These are phyloP conservation scores for Torrubiella hemipterigena DNA, from an alignment of 2,329 filamentous ascomycete genomes.

Conservation along the genomic window DNA sequence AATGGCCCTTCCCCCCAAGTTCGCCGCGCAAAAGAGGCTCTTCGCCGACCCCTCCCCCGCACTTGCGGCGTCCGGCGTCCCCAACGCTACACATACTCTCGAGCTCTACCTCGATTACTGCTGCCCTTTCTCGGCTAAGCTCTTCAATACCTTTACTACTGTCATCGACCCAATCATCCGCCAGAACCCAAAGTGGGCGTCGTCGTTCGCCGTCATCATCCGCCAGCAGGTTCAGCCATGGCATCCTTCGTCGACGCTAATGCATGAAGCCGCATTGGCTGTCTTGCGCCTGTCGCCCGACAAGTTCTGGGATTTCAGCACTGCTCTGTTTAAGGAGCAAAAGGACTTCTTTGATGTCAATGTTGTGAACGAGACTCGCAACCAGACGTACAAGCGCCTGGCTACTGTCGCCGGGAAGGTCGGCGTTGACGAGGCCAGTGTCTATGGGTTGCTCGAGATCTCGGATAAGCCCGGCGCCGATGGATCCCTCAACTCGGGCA, in stretches of 20 bases:
- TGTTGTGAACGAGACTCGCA: slow-evolving; percentile 73
- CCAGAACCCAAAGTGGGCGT: slow-evolving; percentile 40
- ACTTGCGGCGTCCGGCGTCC: slow-evolving; percentile 21
- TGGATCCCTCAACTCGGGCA: slow-evolving; percentile 65
- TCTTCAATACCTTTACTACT: slow-evolving; percentile 67
- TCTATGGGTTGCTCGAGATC: slow-evolving; percentile 60
- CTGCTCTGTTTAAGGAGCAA: slow-evolving; percentile 53
- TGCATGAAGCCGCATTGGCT: slow-evolving; percentile 74
- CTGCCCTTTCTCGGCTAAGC: slow-evolving; percentile 57
- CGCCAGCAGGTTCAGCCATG: slow-evolving; percentile 89
- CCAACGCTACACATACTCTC: slow-evolving; percentile 42
- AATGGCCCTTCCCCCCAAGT: slow-evolving; percentile 70
- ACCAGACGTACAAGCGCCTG: slow-evolving; percentile 70
- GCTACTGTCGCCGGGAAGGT: slow-evolving; percentile 59
- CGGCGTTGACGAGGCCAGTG: slow-evolving; percentile 56
- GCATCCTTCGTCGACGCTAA: slow-evolving; percentile 76
- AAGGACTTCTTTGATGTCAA: slow-evolving; percentile 72
- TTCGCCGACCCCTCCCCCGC: slow-evolving; percentile 26
- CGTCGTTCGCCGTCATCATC: slow-evolving; percentile 64
- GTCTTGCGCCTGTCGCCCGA: slow-evolving; percentile 58
- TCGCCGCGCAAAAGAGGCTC: slow-evolving; percentile 57
- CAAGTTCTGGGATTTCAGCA: slow-evolving; percentile 72
- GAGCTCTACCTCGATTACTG: slow-evolving; percentile 78
- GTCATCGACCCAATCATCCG: slow-evolving; percentile 54
- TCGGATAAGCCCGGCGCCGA: slow-evolving; percentile 53